Evolutionary conservation across 768 basidiomycete genomes (phyloP).

Genomic region (Pseudohyphozyma bogoriensis): DNA sequence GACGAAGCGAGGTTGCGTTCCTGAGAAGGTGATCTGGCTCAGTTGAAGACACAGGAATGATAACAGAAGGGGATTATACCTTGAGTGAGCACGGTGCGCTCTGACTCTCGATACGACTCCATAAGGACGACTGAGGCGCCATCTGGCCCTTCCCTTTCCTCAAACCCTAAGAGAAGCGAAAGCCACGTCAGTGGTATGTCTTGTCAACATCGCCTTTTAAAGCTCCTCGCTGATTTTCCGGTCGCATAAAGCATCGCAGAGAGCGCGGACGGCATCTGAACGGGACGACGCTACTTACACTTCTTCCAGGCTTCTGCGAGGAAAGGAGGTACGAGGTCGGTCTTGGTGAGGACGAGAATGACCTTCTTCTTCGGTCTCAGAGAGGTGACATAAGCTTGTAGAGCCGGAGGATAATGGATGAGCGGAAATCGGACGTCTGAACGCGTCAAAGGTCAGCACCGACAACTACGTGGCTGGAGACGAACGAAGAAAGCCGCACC

Average conservation of each 20-base stretch:
- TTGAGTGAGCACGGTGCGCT: slow-evolving; percentile 16
- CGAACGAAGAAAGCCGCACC: slow-evolving; percentile 41
- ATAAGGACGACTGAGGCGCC: slow-evolving; percentile 57
- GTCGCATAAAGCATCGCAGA: too few relatives aligned
- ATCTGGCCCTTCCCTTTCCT: slow-evolving; percentile 44
- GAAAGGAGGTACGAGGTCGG: slow-evolving; percentile 65
- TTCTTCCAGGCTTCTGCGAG: slow-evolving; percentile 56
- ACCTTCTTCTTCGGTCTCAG: slow-evolving; percentile 39
- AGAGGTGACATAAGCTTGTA: slow-evolving; percentile 51
- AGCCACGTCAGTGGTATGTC: too few relatives aligned
- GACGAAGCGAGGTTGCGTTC: slow-evolving; percentile 38
- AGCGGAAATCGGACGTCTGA: slow-evolving; percentile 58
- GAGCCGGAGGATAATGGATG: slow-evolving; percentile 72
- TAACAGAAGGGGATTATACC: slow-evolving; percentile 30
- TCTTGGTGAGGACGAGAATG: slow-evolving; percentile 76
- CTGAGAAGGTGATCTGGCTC: slow-evolving; percentile 32
- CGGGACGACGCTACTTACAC: too few relatives aligned
- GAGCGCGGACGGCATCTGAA: too few relatives aligned
- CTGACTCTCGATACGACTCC: slow-evolving; percentile 59
- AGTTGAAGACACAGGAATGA: slow-evolving; percentile 43
- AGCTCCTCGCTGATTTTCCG: too few relatives aligned
- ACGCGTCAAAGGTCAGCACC: background rate
- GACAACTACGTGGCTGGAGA: background rate
- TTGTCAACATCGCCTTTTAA: too few relatives aligned
- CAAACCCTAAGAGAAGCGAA: too few relatives aligned